Evolutionary conservation across 306 rosid genomes (phyloP).

Genomic region (Phaseolus lunatus): DNA sequence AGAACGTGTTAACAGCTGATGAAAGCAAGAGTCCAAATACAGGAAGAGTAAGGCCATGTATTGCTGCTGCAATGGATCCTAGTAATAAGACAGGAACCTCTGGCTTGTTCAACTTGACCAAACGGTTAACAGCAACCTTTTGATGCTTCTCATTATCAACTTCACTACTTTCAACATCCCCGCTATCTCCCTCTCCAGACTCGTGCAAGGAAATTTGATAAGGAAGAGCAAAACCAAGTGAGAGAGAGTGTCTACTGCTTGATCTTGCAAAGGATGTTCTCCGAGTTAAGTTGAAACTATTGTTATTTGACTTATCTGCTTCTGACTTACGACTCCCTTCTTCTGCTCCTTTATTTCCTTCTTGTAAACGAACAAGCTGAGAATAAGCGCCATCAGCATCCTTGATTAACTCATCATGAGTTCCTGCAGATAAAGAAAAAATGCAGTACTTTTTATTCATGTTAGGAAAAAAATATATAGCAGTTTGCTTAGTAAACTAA

Average conservation of each 20-base stretch:
- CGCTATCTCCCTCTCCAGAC: constrained; percentile 20
- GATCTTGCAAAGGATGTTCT: background rate
- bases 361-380: constrained; percentile 81
- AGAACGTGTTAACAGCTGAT: constrained; percentile 66
- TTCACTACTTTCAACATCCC: constrained; percentile 17
- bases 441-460: background rate
- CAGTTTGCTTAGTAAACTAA: background rate
- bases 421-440: constrained; percentile 54
- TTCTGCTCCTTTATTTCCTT: constrained; percentile 49
- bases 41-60: constrained; percentile 74
- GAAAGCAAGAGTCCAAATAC: constrained; percentile 78
- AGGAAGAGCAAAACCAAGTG: constrained; percentile 49
- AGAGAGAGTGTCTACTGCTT: constrained; percentile 54
- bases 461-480: background rate
- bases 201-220: constrained; percentile 32
- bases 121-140: constrained; percentile 56
- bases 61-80: constrained; percentile 70
- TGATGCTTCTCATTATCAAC: constrained; percentile 19
- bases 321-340: constrained; percentile 36
- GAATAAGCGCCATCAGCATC: constrained; percentile 78
- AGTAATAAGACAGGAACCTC: constrained; percentile 66
- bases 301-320: constrained; percentile 31
- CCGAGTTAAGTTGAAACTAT: constrained; percentile 46
- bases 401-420: constrained; percentile 67
- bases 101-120: constrained; percentile 72